Evolutionary conservation across 2,329 filamentous ascomycete species (phyloP).

Genomic region (Domatiomyces globalis): DNA sequence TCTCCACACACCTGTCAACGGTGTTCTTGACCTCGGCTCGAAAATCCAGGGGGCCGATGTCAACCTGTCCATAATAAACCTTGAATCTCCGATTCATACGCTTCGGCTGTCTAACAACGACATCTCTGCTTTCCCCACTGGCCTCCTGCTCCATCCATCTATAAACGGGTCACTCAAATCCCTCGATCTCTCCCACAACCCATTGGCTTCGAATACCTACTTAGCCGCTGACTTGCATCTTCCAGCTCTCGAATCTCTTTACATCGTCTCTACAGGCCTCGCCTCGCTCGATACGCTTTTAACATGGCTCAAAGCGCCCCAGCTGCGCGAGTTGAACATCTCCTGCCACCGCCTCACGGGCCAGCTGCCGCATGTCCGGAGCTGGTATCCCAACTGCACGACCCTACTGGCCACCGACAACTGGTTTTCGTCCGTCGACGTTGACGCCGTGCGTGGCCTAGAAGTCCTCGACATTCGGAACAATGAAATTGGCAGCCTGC

Average conservation of each 20-base stretch:
- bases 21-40: conserved; percentile 53
- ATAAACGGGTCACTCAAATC: conserved; percentile 46
- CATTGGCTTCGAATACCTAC: conserved; percentile 43
- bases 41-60: conserved; percentile 25
- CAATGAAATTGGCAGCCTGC: conserved; percentile 72
- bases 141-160: conserved; percentile 55
- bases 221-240: conserved; percentile 55
- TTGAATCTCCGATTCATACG: conserved; percentile 33
- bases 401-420: conserved; percentile 69
- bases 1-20: conserved; percentile 11
- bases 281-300: conserved; percentile 54
- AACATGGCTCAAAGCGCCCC: conserved; percentile 55
- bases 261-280: conserved; percentile 60
- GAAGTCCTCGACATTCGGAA: conserved; percentile 65
- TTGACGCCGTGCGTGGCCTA: conserved; percentile 59
- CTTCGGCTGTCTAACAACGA: conserved; percentile 57
- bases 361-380: conserved; percentile 50
- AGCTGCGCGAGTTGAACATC: conserved; percentile 62
- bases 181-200: conserved; percentile 63
- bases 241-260: conserved; percentile 62
- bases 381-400: conserved; percentile 54
- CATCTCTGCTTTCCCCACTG: conserved; percentile 53
- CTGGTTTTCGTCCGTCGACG: conserved; percentile 56
- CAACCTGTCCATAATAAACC: conserved; percentile 41
- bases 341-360: conserved; percentile 66